phyloP scores from a whole-genome alignment of 2,329 filamentous ascomycete species.

The Arthrobotrys megalospora region DNA sequence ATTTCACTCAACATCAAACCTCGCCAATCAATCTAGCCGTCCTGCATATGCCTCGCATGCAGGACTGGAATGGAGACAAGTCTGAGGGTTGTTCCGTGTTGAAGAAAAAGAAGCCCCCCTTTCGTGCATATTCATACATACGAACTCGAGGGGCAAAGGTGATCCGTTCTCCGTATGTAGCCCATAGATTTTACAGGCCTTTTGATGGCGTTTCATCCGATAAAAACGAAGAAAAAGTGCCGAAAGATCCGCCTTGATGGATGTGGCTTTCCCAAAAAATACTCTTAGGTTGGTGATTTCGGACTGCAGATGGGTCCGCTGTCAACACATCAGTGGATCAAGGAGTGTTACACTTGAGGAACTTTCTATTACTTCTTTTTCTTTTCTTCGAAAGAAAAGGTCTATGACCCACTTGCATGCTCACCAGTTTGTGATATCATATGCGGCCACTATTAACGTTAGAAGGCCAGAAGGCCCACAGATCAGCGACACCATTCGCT shows the following conservation, averaged over 20 bases:
- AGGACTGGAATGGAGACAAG: constrained; percentile 53
- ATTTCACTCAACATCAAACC: constrained; percentile 61
- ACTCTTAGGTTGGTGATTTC: neutral
- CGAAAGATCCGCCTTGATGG: constrained; percentile 59
- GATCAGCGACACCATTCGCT: constrained; percentile 49
- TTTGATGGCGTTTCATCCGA: constrained; percentile 53
- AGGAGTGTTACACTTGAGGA: constrained; percentile 37
- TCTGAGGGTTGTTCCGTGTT: constrained; percentile 54
- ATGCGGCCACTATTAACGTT: constrained; percentile 19
- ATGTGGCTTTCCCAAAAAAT: constrained; percentile 43
- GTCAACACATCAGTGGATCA: constrained; percentile 45
- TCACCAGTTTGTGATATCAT: constrained; percentile 46
- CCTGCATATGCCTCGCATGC: constrained; percentile 58
- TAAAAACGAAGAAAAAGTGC: constrained; percentile 52
- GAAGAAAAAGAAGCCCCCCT: constrained; percentile 27
- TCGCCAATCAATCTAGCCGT: constrained; percentile 61
- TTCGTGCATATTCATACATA: constrained; percentile 30
- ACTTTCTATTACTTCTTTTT: constrained; percentile 28
- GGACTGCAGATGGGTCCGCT: constrained; percentile 30
- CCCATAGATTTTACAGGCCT: constrained; percentile 21
- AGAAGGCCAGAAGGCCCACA: constrained; percentile 24
- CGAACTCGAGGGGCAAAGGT: constrained; percentile 28
- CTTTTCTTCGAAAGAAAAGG: constrained; percentile 14
- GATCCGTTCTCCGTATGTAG: constrained; percentile 25
- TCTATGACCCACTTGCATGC: constrained; percentile 14